Evolutionary conservation across 208 protist species (phyloP), one percentile per base, ranked within the genome.

Genomic region (Vickermania spadyakhi): DNA sequence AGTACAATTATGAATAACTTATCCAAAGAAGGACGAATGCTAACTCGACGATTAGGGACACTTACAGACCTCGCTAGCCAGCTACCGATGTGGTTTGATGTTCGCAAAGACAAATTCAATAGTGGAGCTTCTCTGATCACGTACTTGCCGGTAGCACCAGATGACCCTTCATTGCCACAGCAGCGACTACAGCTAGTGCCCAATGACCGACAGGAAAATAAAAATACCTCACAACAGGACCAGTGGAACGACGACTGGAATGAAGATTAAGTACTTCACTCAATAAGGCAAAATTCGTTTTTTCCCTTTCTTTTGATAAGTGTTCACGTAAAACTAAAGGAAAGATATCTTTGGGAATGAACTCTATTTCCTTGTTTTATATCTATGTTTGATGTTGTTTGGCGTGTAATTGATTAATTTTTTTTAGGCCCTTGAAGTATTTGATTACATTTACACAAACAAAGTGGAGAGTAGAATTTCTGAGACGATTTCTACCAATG

Each of bases 71-170:
- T 96, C 4, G 84, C 73, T 2, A 63, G 71, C 61, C 77, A 86
- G 69, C 62, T 96, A 18, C 89, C 89, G 5, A 74, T 81, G 78
- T 92, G 83, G 82, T 96, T 96, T 66, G 62, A 76, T 1, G 79
- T 89, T 52, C 80, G 74, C 0, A 72, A 71, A 26, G 77, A 85
- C 25, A 28, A 63, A 21, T 4, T 54, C 11, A 75, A 81, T 52
- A 55, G 42, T 14, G 72, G 74, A 27, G 56, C 28, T 7, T 76
- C 75, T 0, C 63, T 93, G 23, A 91, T 96, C 50, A 89, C 84
- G 3, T 96, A 89, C 73, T 83, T 93, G 27, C 83, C 78, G 31
- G 55, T 5, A 21, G 7, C 55, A 5, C 7, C 28, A 59, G 14
- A 5, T 25, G 55, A 45, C 7, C 28, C 27, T 57, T 11, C 13